Conservation (phyloP, 1,284 basidiomycete genomes). For the Hemileia vastatrix region DNA sequence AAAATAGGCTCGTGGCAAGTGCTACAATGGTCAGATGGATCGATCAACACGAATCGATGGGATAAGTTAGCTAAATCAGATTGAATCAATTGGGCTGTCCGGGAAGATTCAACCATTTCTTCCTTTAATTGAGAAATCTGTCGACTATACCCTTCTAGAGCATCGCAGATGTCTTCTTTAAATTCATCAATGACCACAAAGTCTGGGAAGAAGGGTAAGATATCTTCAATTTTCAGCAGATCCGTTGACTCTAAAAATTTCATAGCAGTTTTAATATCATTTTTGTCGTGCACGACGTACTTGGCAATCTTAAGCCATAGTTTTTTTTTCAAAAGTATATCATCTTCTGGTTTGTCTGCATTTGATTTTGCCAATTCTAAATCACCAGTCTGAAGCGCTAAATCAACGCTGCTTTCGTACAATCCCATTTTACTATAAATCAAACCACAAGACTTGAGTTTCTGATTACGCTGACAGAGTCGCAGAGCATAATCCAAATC, state of each 20-base stretch:
- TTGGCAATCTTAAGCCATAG: constrained; percentile 96
- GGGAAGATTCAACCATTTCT: constrained; percentile 93
- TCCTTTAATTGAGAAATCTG: constrained; percentile 81
- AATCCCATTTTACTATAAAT: constrained; percentile 97
- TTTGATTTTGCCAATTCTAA: constrained; percentile 84
- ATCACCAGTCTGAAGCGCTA: constrained; percentile 86
- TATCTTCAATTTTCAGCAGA: constrained; percentile 94
- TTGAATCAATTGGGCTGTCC: constrained; percentile 84
- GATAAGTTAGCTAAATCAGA: constrained; percentile 74
- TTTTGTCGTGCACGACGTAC: constrained; percentile 92
- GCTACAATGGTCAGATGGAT: constrained; percentile 75
- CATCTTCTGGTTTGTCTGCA: constrained; percentile 85
- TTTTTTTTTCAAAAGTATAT: constrained; percentile 75
- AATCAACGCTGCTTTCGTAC: constrained; percentile 89
- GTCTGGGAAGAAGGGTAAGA: constrained; percentile 98
- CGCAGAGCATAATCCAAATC: constrained; percentile 94
- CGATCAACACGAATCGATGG: constrained; percentile 86
- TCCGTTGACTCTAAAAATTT: constrained; percentile 86
- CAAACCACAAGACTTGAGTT: constrained; percentile 83
- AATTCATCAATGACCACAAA: constrained; percentile 99
- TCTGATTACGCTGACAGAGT: constrained; percentile 62
- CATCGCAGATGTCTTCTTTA: constrained; percentile 95
- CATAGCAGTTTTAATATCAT: constrained; percentile 97
- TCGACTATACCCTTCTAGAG: constrained; percentile 83
- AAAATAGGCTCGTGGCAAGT: constrained; percentile 66